A percentile compares a stretch with the other conserved stretches of the same genome.
phyloP scores from a whole-genome alignment of 140 eudicot genomes.

The Bidens hawaiensis region DNA sequence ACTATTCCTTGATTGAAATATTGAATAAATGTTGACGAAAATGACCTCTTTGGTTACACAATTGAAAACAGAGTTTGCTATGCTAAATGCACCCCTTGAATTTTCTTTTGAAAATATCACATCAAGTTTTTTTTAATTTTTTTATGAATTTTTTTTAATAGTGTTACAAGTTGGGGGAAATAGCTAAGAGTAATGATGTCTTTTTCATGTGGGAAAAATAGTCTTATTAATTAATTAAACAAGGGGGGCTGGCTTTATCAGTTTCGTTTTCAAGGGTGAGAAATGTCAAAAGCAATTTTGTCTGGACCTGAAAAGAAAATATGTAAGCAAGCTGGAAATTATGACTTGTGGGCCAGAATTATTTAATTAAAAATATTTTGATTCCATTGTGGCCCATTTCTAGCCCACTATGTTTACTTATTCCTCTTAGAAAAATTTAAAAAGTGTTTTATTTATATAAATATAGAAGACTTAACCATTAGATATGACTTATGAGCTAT shows the following conservation, averaged over 20 bases:
- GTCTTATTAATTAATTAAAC: slow-evolving; percentile 2
- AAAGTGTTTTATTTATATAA: neutral
- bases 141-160: too few species aligned
- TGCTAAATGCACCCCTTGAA: too few species aligned
- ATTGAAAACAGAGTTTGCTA: too few species aligned
- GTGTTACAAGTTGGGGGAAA: too few species aligned
- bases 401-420: neutral
- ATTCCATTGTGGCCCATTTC: slow-evolving; percentile 1
- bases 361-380: neutral
- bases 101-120: too few species aligned
- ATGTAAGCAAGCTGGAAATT: slow-evolving; percentile 27
- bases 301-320: slow-evolving; percentile 19
- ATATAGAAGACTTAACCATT: neutral
- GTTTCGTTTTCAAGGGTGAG: slow-evolving; percentile 18
- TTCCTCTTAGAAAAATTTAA: neutral
- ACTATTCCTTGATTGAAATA: too few species aligned
- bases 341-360: slow-evolving; percentile 11
- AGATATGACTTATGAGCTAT: too few species aligned
- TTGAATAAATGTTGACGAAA: neutral
- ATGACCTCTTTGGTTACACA: neutral
- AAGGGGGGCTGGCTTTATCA: slow-evolving; percentile 4
- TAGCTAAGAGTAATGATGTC: neutral
- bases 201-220: slow-evolving; percentile 15
- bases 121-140: too few species aligned
- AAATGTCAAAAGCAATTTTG: slow-evolving; percentile 23